Evolutionary conservation across 2,329 filamentous ascomycete genomes (phyloP), one percentile per base, ranked within the genome.

Genomic region (Clathrospora elynae): DNA sequence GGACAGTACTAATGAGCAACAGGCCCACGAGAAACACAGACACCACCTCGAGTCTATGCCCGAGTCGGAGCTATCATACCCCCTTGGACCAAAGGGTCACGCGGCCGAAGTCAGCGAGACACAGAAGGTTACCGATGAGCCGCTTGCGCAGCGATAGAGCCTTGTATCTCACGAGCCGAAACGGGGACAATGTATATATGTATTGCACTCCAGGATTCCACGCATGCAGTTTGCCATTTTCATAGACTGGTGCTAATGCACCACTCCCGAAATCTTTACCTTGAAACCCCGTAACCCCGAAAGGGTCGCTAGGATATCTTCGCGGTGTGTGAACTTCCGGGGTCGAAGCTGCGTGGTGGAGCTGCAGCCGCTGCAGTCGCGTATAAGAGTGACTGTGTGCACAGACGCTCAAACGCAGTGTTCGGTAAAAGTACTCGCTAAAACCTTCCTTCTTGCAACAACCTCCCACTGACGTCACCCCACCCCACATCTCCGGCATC

Each of bases 21-120:
- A 97, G 92, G 92, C 92, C 51, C 84, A 96, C 68, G 90, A 95
- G 72, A 87, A 95, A 66, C 84, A 96, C 79, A 83, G 89, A 68
- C 80, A 86, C 70, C 83, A 90, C 70, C 83, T 97, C 57, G 83
- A 96, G 75, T 85, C 91, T 42, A 80, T 92, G 11, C 86, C 90
- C 19, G 75, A 82, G 56, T 90, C 88, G 23, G 75, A 83, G 58
- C 91, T 88, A 12, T 84, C 88, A 51, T 95, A 93, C 71, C 92
- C 92, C 25, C 80, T 97, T 43, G 79, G 76, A 51, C 75, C 84
- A n/a, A 75, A 74, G 32, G 78, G 78, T 29, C 73, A 83, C 53
- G 66, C 77, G n/a, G 82, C 77, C 17, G 78, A 85, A 66, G 78
- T 86, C 20, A 73, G 76, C 28, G 75, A 80, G 61, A 73, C 73